phyloP scores from a whole-genome alignment of 345 rosid species.

The Ceriops tagal region DNA sequence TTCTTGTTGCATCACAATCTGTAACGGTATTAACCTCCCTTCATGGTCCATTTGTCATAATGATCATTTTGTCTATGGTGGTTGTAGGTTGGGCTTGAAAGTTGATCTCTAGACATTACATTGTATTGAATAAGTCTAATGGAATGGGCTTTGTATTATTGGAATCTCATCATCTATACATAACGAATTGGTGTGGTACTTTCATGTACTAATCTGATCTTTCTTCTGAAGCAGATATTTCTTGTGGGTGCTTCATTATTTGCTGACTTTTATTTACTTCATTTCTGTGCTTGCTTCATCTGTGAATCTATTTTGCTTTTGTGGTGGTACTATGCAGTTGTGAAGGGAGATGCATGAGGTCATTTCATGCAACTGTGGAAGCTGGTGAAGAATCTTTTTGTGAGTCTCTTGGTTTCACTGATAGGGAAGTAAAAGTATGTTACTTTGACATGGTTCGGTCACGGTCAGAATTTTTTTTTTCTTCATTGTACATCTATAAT shows the following conservation, averaged over 20 bases:
- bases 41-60: no score
- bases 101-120: no score
- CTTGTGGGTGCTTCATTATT: background rate
- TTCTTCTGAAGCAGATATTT: slow-evolving; percentile 8
- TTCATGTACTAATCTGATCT: background rate
- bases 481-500: slow-evolving; percentile 5
- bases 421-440: slow-evolving; percentile 61
- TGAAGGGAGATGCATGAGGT: slow-evolving; percentile 88
- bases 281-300: background rate
- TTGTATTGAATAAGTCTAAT: no score
- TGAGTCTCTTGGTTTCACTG: slow-evolving; percentile 58
- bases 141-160: no score
- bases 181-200: background rate
- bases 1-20: no score
- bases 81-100: no score
- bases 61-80: no score
- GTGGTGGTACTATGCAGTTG: slow-evolving; percentile 46
- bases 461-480: slow-evolving; percentile 9
- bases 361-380: slow-evolving; percentile 71
- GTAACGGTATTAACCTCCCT: no score
- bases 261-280: background rate
- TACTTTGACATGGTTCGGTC: slow-evolving; percentile 13
- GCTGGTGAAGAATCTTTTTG: slow-evolving; percentile 62
- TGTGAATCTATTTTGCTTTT: slow-evolving; percentile 13
- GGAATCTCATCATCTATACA: background rate